Conservation (phyloP, 257 asterid genomes). For the Nicotiana obtusifolia region DNA sequence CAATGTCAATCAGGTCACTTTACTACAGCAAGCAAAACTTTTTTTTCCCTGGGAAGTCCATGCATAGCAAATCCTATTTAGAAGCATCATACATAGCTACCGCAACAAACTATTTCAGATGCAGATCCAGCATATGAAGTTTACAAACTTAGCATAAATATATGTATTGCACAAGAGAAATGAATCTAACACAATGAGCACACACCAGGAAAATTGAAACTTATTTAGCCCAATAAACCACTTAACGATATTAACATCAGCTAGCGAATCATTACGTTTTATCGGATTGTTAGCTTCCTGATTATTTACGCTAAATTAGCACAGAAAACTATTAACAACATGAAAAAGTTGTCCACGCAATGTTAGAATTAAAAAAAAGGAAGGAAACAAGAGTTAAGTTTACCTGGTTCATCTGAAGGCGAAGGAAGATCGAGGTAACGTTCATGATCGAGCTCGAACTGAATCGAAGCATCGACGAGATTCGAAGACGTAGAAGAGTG, state of each 20-base stretch:
- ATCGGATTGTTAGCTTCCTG: background rate
- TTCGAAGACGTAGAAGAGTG: conserved; percentile 19
- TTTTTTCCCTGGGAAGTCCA: background rate
- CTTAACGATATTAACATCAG: background rate
- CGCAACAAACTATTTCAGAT: background rate
- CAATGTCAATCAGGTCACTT: background rate
- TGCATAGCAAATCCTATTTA: background rate
- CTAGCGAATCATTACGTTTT: background rate
- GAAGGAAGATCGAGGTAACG: conserved; percentile 73
- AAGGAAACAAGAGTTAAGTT: background rate
- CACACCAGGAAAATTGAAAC: too few species aligned
- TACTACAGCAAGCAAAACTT: background rate
- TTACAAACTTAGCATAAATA: background rate
- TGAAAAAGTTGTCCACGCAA: background rate
- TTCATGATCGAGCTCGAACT: conserved; percentile 59
- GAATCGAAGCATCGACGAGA: conserved; percentile 32
- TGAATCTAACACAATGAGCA: too few species aligned
- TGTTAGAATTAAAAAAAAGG: background rate
- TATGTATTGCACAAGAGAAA: too few species aligned
- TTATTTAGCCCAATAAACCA: background rate
- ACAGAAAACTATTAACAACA: background rate
- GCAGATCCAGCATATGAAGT: background rate
- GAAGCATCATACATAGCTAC: background rate
- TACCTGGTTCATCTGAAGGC: conserved; percentile 57
- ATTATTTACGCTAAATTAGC: background rate